These are phyloP conservation scores for Trichoderma sp. DNA, from an alignment of 2,329 filamentous ascomycete species.

Conservation along the genomic window DNA sequence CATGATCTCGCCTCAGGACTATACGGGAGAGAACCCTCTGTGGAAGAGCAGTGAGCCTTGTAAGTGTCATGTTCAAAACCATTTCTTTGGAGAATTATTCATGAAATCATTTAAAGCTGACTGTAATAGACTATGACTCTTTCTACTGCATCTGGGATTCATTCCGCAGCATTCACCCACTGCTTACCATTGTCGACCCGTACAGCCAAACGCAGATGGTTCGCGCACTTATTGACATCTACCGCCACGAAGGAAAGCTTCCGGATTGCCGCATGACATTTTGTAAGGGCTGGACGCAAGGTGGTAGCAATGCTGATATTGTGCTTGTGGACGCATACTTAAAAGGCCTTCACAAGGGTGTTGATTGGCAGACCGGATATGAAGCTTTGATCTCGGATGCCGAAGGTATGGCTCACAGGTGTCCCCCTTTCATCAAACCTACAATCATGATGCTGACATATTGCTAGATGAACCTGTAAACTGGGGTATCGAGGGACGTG, in stretches of 20 bases:
- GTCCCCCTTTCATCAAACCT: fast-evolving
- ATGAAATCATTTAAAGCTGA: not conserved
- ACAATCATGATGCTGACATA: not conserved
- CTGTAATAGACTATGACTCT: slow-evolving; percentile 59
- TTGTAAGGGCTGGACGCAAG: slow-evolving; percentile 73
- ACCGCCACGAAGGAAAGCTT: slow-evolving; percentile 64
- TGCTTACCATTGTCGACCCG: slow-evolving; percentile 71
- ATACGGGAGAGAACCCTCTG: slow-evolving; percentile 70
- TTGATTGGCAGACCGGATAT: slow-evolving; percentile 70
- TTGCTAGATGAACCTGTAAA: slow-evolving; percentile 51
- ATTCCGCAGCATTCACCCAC: slow-evolving; percentile 67
- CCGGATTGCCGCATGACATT: slow-evolving; percentile 77
- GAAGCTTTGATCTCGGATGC: slow-evolving; percentile 72
- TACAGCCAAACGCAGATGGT: slow-evolving; percentile 66
- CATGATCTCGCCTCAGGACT: slow-evolving; percentile 71
- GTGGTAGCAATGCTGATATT: slow-evolving; percentile 72
- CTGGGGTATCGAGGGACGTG: slow-evolving; percentile 70
- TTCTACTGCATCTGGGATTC: slow-evolving; percentile 71
- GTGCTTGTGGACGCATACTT: slow-evolving; percentile 68
- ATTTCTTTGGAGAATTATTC: not conserved
- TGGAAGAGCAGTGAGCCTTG: slow-evolving; percentile 69
- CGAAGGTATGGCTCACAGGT: slow-evolving; percentile 44
- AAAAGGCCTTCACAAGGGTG: slow-evolving; percentile 61
- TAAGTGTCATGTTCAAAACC: not conserved
- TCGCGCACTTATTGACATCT: slow-evolving; percentile 69